Base-by-base conservation (phyloP, 768 basidiomycete species). In the Mycena galericulata region DNA sequence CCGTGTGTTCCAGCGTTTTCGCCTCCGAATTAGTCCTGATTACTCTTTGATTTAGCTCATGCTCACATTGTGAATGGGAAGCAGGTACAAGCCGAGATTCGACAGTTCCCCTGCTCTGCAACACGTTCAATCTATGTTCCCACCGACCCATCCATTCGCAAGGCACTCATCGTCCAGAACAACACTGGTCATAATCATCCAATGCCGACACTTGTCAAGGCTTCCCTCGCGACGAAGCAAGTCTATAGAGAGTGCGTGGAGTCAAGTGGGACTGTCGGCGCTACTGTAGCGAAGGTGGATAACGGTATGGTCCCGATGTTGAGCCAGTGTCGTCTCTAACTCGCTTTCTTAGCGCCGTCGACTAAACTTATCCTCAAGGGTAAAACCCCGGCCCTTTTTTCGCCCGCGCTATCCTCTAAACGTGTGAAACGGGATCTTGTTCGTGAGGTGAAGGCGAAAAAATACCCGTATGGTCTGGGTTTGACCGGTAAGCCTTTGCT, bases 121-220 rank as follows among this genome's bases (percentile, higher is more conserved):
- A 56, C 9, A 4, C 62, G 62, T 11, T 24, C 22, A 2, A 64
- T 56, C 18, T 64, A 56, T 38, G 53, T 64, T 18, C 62, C 62
- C 2, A 36, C 17, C 2, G 53, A 54, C 26, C 4, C 43, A 0
- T 46, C 51, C 1, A 49, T 55, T 24, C 53, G 45, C 22, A 54
- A 40, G 7, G 62, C 34, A 1, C 30, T 64, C 4, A 47, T 64
- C 1, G 11, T 64, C 43, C 14, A 55, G n/a, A 49, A 57, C 24
- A 6, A 43, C 3, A 49, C 43, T 1, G 51, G 41, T 15, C 62
- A 63, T 38, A 45, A 45, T 32, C 62, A 63, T 47, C 43, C 62
- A 30, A 56, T 56, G 51, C 62, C 62, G 5, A 4, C 43, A 1
- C 46, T 56, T 0, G 43, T n/a, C 14, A 55, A 64, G 32, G 22